Percentiles rank a stretch among this genome's conserved stretches.
Conservation (phyloP, 2,329 filamentous ascomycete genomes). For the Intubia oerlemansii region DNA sequence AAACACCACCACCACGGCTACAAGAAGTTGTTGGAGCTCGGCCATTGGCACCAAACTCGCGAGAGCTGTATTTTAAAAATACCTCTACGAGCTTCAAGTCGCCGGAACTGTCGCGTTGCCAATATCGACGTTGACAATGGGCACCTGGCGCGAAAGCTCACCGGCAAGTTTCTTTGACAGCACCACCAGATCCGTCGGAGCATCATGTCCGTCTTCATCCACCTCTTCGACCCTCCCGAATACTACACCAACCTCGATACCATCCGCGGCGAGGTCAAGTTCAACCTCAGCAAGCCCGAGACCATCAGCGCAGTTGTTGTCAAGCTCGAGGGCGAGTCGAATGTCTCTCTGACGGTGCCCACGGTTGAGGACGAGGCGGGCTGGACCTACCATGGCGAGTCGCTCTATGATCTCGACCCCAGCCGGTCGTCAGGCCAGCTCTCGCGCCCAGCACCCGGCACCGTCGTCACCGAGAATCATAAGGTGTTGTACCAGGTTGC, state of each 20-base stretch:
- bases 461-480: constrained; percentile 34
- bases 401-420: constrained; percentile 1
- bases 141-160: too few relatives aligned
- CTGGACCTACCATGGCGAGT: constrained; percentile 4
- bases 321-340: constrained; percentile 65
- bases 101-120: too few relatives aligned
- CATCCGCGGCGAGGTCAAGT: constrained; percentile 39
- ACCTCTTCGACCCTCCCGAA: constrained; percentile 42
- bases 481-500: constrained; percentile 57
- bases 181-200: too few relatives aligned
- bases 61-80: too few relatives aligned
- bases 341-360: constrained; percentile 38
- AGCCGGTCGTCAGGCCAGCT: background rate
- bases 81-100: too few relatives aligned
- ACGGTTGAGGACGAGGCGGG: constrained; percentile 14
- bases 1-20: background rate
- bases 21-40: too few relatives aligned
- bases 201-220: constrained; percentile 44
- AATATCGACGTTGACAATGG: too few relatives aligned
- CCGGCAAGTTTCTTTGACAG: too few relatives aligned
- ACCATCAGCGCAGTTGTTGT: constrained; percentile 52
- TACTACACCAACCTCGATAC: constrained; percentile 67
- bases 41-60: too few relatives aligned
- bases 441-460: constrained; percentile 11
- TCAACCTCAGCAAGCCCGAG: constrained; percentile 42